Evolutionary conservation across 495 filamentous ascomycete genomes (phyloP), one percentile per base, ranked within the genome.

Genomic region (Saxispiralis lemnorum): DNA sequence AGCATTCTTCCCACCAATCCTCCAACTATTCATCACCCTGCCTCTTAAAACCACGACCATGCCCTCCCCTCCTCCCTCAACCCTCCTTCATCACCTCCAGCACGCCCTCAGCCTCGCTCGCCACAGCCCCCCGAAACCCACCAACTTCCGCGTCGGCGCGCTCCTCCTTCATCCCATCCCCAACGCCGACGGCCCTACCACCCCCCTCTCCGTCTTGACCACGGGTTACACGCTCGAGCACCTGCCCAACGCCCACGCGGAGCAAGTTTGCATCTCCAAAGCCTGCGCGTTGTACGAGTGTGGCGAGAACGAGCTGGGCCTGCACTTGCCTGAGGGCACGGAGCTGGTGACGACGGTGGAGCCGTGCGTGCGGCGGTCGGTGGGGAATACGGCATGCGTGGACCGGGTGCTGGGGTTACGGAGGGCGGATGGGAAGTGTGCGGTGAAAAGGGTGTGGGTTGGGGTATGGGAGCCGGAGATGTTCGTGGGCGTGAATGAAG

Each of bases 291-390:
- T 57, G 6, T 65, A 71, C 44, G 48, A 47, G 12, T 59, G 79
- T 7, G 28, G 66, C 1, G 76, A 81, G 39, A 73, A 73, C 16
- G 50, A 63, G 11, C 64, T 86, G 11, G 60, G 52, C 13, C 58
- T 69, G 11, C 67, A 71, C 0, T 65, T 89, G 0, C 73, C 76
- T 0, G 44, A 57, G 13, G 55, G 59, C 17, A 65, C 79, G 2
- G 69, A 75, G 10, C 65, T 97, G 24, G 96, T 95, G 58, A 93
- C 92, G 1, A 94, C 86, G 0, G 81, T 97, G 66, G 89, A 96
- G 63, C 89, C 89, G 1, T 97, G 89, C 60, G 80, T 71, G 33
- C 71, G 79, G 48, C 66, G 89, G 38, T 59, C 89, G 21, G 85
- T 77, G 35, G 87, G 86, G 2, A 89, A 95, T 57, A 49, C 69